Conservation (phyloP, 768 basidiomycete genomes). For the Cantharellus anzutake region DNA sequence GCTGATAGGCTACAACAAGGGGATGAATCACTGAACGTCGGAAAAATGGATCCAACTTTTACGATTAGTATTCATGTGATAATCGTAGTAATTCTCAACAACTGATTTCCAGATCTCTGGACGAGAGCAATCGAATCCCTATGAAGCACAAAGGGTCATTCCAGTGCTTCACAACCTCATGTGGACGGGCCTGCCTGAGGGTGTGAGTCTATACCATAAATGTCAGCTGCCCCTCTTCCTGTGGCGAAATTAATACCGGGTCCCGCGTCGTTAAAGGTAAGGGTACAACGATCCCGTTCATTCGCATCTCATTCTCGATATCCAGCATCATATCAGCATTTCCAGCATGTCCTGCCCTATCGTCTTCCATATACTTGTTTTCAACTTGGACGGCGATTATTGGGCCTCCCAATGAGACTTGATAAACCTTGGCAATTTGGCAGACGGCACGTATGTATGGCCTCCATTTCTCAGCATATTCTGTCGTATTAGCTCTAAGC, state of each 20-base stretch:
- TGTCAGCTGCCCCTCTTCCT: constrained; percentile 61
- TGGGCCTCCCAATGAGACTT: constrained; percentile 54
- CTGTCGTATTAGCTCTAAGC: constrained; percentile 55
- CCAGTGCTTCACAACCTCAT: constrained; percentile 15
- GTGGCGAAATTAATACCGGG: constrained; percentile 42
- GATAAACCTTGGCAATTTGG: constrained; percentile 36
- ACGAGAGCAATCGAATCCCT: constrained; percentile 64
- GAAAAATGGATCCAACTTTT: too few species aligned
- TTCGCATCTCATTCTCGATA: constrained; percentile 34
- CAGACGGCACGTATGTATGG: constrained; percentile 53
- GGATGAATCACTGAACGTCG: background rate
- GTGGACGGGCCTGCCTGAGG: background rate
- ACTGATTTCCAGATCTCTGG: constrained; percentile 47
- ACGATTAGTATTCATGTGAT: constrained; percentile 27
- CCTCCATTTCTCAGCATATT: constrained; percentile 52
- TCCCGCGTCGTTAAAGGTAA: constrained; percentile 58
- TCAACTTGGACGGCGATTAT: constrained; percentile 41
- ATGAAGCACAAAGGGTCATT: constrained; percentile 47
- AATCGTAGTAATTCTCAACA: constrained; percentile 40
- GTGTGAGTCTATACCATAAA: constrained; percentile 30
- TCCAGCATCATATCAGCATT: constrained; percentile 40
- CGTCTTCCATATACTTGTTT: constrained; percentile 43
- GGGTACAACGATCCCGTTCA: constrained; percentile 43
- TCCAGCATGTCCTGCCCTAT: constrained; percentile 22
- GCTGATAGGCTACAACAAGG: constrained; percentile 24